These are phyloP conservation scores for Colletotrichum liaoningense DNA, from an alignment of 2,329 filamentous ascomycete genomes.

Conservation along the genomic window DNA sequence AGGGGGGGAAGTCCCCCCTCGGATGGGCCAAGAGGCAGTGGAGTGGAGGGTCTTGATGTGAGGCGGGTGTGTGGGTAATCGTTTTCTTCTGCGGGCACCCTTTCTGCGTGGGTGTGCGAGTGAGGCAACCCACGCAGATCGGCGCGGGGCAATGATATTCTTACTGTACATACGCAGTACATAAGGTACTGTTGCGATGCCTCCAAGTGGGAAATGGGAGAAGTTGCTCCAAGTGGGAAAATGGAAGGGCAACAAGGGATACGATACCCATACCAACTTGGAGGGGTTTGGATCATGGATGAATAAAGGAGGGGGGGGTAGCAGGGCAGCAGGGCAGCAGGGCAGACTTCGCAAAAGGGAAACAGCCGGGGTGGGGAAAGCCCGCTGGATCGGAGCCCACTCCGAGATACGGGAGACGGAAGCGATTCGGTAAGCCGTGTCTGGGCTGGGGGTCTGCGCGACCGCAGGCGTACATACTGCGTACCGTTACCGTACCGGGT, in stretches of 20 bases:
- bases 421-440: constrained; percentile 1
- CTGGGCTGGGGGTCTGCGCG: background rate
- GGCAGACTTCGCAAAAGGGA: background rate
- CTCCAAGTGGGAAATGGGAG: background rate
- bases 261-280: background rate
- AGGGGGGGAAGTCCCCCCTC: background rate
- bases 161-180: background rate
- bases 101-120: background rate
- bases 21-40: background rate
- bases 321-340: background rate
- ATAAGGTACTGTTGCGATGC: background rate
- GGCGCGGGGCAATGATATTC: background rate
- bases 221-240: background rate
- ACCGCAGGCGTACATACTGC: no score
- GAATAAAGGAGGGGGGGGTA: background rate
- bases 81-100: background rate
- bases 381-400: constrained; percentile 14
- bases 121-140: background rate
- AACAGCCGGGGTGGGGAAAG: background rate
- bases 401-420: constrained; percentile 29
- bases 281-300: background rate
- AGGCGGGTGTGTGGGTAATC: no score
- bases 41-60: no score
- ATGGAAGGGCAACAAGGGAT: background rate
- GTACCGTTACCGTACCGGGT: no score